Base-by-base conservation (phyloP, 1,284 basidiomycete species). In the Paramarasmius palmivorus region DNA sequence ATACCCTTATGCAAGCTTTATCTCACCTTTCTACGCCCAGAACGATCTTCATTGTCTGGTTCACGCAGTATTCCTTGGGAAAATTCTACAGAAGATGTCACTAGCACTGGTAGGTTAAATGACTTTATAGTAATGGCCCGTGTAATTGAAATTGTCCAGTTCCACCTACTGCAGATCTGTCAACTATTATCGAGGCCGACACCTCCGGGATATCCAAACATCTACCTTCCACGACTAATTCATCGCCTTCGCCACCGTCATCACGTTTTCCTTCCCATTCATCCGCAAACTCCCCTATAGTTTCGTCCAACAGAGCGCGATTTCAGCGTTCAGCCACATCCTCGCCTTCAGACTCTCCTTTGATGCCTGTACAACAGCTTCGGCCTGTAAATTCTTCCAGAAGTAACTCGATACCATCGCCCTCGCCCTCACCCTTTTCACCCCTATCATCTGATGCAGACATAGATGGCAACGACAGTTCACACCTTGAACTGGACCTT, bases 131-230 rank as follows among this genome's bases (percentile, higher is more conserved):
- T n/a, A n/a, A n/a, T n/a, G n/a, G n/a, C n/a, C n/a, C n/a, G n/a
- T n/a, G n/a, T n/a, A n/a, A n/a, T n/a, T n/a, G n/a, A n/a, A n/a
- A n/a, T n/a, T n/a, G n/a, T n/a, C n/a, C 44, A 17, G 25, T 29
- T 29, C 44, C 44, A 29, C 4, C 22, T 4, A n/a, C 38, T 29
- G 40, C 52, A 14, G 55, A 57, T 25, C 38, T 57, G 15, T 57
- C 55, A 2, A 57, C 55, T 19, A 57, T 57, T 7, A 50, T 57
- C 34, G 55, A 57, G 37, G 55, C 55, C n/a, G 55, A 57, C 35
- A 48, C 55, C 15, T 57, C 55, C 17, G 55, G 51, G 9, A 50
- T 53, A 29, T 56, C 55, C n/a, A 57, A 57, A 32, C 55, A 57
- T 48, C 37, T 57, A 9, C 55, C 55, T 20, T 50, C 52, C 5